A percentile compares a stretch with the other conserved stretches of the same genome.
These are phyloP conservation scores for Gossypium rotundifolium DNA, from an alignment of 345 rosid genomes.

Conservation along the genomic window DNA sequence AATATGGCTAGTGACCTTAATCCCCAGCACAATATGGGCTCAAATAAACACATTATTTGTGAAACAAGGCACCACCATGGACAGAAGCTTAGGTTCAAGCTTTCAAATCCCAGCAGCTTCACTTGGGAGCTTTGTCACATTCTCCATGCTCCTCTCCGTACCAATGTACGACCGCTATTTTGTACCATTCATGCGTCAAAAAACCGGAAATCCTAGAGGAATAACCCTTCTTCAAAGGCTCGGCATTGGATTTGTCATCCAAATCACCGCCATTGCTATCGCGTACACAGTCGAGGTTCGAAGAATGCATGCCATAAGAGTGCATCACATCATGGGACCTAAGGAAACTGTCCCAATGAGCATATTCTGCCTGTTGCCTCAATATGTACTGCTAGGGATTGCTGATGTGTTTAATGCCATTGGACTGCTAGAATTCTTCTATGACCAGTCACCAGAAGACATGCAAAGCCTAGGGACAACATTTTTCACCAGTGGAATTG, in stretches of 20 bases:
- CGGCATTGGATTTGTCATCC: constrained; percentile 73
- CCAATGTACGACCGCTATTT: constrained; percentile 76
- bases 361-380: constrained; percentile 82
- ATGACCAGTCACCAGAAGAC: constrained; percentile 81
- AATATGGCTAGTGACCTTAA: constrained; percentile 71
- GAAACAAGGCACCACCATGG: constrained; percentile 84
- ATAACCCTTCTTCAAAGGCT: constrained; percentile 76
- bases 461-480: constrained; percentile 95
- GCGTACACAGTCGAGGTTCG: constrained; percentile 67
- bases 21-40: constrained; percentile 86
- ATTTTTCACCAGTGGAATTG: constrained; percentile 84
- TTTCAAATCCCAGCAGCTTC: constrained; percentile 87
- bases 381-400: constrained; percentile 63
- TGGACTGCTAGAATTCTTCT: constrained; percentile 80
- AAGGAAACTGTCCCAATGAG: constrained; percentile 70
- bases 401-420: constrained; percentile 81
- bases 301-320: constrained; percentile 49
- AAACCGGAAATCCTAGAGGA: constrained; percentile 74
- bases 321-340: constrained; percentile 29
- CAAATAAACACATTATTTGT: constrained; percentile 88
- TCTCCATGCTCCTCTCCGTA: constrained; percentile 79
- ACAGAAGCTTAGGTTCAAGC: constrained; percentile 46
- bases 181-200: constrained; percentile 66
- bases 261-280: constrained; percentile 56
- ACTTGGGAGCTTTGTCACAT: constrained; percentile 68